These are phyloP conservation scores for Agrocybe chaxingu DNA, from an alignment of 768 basidiomycete species.

Conservation along the genomic window DNA sequence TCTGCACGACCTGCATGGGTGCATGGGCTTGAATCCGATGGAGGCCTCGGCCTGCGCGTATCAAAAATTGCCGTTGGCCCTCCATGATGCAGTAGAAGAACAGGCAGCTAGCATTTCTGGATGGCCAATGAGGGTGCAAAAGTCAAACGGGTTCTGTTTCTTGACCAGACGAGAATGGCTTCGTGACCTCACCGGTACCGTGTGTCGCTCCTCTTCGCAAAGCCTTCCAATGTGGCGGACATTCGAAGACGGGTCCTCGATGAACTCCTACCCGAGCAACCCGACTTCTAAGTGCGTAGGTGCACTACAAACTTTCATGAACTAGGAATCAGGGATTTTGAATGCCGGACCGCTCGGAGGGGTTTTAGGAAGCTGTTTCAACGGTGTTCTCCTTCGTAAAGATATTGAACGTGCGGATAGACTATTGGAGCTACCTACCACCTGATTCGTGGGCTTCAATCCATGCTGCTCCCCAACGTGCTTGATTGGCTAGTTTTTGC, in stretches of 20 bases:
- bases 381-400: neutral
- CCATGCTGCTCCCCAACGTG: too few species aligned
- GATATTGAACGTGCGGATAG: neutral
- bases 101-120: neutral
- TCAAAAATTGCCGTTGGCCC: neutral
- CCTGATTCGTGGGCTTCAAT: neutral
- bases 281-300: conserved; percentile 3
- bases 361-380: neutral
- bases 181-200: conserved; percentile 12
- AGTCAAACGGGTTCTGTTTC: neutral
- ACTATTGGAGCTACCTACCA: neutral
- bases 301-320: neutral
- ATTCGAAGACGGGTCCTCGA: neutral
- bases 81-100: neutral
- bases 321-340: neutral
- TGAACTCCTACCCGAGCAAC: conserved; percentile 2
- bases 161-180: neutral
- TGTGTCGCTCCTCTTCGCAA: neutral
- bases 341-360: conserved; percentile 5
- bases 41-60: conserved; percentile 2
- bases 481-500: too few species aligned
- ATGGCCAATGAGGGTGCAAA: too few species aligned
- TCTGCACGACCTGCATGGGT: neutral
- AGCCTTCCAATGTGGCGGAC: conserved; percentile 1
- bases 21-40: neutral